Percentiles rank a stretch among this genome's conserved stretches.
These are phyloP conservation scores for Lepidium campestre DNA, from an alignment of 441 rosid species.

Conservation along the genomic window DNA sequence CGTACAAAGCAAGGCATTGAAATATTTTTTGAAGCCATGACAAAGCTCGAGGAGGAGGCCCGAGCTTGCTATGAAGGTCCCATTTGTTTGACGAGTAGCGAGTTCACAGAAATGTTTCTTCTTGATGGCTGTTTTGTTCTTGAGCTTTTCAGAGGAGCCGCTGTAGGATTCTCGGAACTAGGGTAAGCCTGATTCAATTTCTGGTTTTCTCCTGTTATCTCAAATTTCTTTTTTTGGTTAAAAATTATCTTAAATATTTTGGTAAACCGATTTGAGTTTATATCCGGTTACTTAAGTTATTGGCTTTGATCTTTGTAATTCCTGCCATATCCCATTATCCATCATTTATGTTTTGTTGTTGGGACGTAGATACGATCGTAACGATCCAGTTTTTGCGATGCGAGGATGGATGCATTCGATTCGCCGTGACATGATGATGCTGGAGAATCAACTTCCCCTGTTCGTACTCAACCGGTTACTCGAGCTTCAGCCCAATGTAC, in stretches of 20 bases:
- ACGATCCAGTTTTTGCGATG: constrained; percentile 67
- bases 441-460: constrained; percentile 77
- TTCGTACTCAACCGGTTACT: constrained; percentile 55
- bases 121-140: constrained; percentile 75
- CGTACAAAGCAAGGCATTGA: constrained; percentile 43
- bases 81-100: constrained; percentile 39
- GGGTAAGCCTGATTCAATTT: constrained; percentile 22
- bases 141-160: constrained; percentile 60
- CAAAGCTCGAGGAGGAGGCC: constrained; percentile 56
- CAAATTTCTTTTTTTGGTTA: not conserved
- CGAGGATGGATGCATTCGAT: constrained; percentile 76
- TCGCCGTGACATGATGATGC: constrained; percentile 36
- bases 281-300: not conserved
- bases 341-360: not conserved
- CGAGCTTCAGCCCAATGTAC: constrained; percentile 48
- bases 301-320: not conserved
- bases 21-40: constrained; percentile 47
- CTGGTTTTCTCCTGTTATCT: too few species aligned
- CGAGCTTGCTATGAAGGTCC: constrained; percentile 62
- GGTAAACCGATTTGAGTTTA: not conserved
- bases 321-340: too few species aligned
- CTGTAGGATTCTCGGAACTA: constrained; percentile 46
- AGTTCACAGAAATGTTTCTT: constrained; percentile 71
- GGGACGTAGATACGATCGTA: constrained; percentile 6
- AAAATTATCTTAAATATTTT: too few species aligned